phyloP scores from a whole-genome alignment of 176 grass and related monocot species.

The Oryza rufipogon region DNA sequence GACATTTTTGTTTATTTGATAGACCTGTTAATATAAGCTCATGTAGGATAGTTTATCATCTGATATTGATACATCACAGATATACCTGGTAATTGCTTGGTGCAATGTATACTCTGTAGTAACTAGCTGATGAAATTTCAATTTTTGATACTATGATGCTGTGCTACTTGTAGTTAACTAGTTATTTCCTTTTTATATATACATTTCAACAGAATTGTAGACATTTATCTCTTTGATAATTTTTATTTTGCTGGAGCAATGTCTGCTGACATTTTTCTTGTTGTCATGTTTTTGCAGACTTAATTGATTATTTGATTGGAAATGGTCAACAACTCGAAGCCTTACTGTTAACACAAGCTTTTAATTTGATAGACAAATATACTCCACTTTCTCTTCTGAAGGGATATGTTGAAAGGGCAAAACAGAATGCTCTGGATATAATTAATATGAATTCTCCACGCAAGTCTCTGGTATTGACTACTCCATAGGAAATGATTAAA shows the following conservation, averaged over 20 bases:
- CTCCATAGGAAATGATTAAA: constrained; percentile 8
- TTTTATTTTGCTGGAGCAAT: background rate
- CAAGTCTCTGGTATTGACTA: constrained; percentile 40
- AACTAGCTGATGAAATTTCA: background rate
- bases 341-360: constrained; percentile 34
- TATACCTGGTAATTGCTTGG: no score
- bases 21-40: no score
- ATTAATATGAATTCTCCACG: constrained; percentile 17
- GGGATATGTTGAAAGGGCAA: constrained; percentile 51
- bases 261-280: constrained; percentile 24
- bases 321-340: constrained; percentile 40
- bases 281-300: constrained; percentile 44
- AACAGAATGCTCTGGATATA: constrained; percentile 39
- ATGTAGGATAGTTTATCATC: no score
- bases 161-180: background rate
- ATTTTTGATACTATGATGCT: background rate
- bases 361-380: constrained; percentile 50
- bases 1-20: no score
- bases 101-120: no score
- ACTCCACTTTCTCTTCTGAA: constrained; percentile 45
- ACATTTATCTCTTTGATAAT: background rate
- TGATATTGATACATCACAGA: no score
- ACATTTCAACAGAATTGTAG: background rate
- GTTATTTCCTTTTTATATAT: background rate
- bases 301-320: constrained; percentile 59